Conservation (phyloP, 2,329 filamentous ascomycete genomes). For the Xylariaceae sp. region DNA sequence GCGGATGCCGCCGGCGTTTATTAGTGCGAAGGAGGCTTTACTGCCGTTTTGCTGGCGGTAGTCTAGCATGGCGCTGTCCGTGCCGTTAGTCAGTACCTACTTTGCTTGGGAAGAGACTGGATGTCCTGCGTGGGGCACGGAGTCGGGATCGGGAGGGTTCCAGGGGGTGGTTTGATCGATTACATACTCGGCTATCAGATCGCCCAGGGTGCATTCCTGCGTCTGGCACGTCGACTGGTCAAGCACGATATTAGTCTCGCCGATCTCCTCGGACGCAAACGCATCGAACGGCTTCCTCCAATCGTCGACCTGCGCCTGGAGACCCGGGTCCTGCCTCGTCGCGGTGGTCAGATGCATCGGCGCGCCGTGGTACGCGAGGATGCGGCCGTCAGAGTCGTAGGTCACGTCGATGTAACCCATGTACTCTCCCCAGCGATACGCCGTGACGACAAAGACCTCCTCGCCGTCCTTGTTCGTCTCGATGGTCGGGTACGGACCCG, state of each 20-base stretch:
- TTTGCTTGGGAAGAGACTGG: no score
- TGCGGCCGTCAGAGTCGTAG: constrained; percentile 56
- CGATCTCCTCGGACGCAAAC: constrained; percentile 55
- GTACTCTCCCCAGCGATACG: constrained; percentile 66
- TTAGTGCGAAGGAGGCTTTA: constrained; percentile 52
- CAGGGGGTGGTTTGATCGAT: no score
- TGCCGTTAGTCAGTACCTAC: no score
- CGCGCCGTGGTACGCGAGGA: constrained; percentile 59
- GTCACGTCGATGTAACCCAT: constrained; percentile 64
- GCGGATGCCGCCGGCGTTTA: constrained; percentile 62
- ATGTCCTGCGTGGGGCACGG: no score
- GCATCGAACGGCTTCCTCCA: constrained; percentile 60
- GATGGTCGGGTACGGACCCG: constrained; percentile 61
- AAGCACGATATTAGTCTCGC: constrained; percentile 50
- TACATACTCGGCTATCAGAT: constrained; percentile 50
- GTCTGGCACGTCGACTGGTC: constrained; percentile 56
- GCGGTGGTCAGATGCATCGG: constrained; percentile 62
- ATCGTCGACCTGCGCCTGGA: constrained; percentile 54
- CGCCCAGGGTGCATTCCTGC: constrained; percentile 55
- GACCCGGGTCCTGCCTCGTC: constrained; percentile 51
- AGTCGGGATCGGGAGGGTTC: no score
- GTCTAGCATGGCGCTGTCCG: constrained; percentile 56
- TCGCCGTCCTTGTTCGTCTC: constrained; percentile 57
- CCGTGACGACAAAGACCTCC: constrained; percentile 65
- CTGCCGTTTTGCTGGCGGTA: constrained; percentile 51